Evolutionary conservation across 2,329 filamentous ascomycete genomes (phyloP).

Genomic region (Penicillium sp.): DNA sequence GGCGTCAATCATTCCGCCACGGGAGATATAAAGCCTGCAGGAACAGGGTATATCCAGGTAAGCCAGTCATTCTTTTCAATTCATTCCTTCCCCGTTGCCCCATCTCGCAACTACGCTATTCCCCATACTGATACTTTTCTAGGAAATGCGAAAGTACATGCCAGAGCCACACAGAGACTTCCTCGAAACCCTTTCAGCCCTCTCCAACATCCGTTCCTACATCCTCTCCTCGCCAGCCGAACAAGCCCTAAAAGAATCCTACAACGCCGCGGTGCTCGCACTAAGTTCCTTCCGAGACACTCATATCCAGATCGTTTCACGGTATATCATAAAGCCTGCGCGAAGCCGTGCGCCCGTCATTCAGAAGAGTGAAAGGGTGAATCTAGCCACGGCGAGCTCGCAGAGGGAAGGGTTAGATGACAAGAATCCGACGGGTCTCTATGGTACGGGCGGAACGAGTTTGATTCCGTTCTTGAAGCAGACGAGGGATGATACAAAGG

Average conservation of each 20-base stretch:
- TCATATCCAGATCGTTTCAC: slow-evolving; percentile 58
- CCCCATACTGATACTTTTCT: neutral
- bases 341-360: slow-evolving; percentile 22
- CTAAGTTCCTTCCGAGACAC: slow-evolving; percentile 54
- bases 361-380: slow-evolving; percentile 28
- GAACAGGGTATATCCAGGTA: slow-evolving; percentile 37
- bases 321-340: slow-evolving; percentile 57
- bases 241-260: slow-evolving; percentile 45
- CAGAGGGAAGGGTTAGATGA: slow-evolving; percentile 36
- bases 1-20: slow-evolving; percentile 53
- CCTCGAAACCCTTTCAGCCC: slow-evolving; percentile 49
- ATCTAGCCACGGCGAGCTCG: slow-evolving; percentile 54
- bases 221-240: slow-evolving; percentile 41
- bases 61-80: slow-evolving; percentile 9
- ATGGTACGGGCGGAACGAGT: slow-evolving; percentile 58
- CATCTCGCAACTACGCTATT: too few relatives aligned
- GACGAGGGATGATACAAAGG: slow-evolving; percentile 56
- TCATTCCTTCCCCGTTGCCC: too few relatives aligned
- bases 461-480: slow-evolving; percentile 59
- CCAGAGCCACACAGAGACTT: slow-evolving; percentile 58
- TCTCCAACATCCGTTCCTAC: slow-evolving; percentile 53
- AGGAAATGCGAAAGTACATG: slow-evolving; percentile 61
- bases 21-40: slow-evolving; percentile 34
- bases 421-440: slow-evolving; percentile 42
- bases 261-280: slow-evolving; percentile 51